Conservation (phyloP, 2,329 filamentous ascomycete genomes). For the Esteya vermicola region DNA sequence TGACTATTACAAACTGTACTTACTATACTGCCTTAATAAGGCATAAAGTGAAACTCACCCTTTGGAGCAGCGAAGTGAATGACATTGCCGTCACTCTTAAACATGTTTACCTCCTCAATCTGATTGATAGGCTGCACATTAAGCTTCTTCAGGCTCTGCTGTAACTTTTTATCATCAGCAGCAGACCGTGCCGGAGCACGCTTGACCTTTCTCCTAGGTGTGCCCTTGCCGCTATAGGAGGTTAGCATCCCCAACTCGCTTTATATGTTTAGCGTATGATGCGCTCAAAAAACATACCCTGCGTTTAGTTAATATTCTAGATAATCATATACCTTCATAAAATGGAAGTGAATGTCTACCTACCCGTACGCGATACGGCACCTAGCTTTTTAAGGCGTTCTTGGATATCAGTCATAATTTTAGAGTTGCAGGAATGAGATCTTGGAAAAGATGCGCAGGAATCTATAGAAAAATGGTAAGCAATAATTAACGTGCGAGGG, state of each 20-base stretch:
- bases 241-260: too few relatives aligned
- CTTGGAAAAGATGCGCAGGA: too few relatives aligned
- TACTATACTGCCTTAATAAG: too few relatives aligned
- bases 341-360: too few relatives aligned
- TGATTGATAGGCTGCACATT: slow-evolving; percentile 99
- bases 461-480: too few relatives aligned
- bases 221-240: slow-evolving; percentile 71
- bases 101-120: slow-evolving; percentile 99
- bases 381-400: slow-evolving; percentile 47
- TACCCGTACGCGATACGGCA: slow-evolving; percentile 50
- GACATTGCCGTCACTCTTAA: slow-evolving; percentile 99
- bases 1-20: neutral
- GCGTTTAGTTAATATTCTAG: slow-evolving; percentile 10
- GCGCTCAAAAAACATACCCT: slow-evolving; percentile 14
- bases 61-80: slow-evolving; percentile 98
- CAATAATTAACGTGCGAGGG: too few relatives aligned
- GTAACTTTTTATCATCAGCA: slow-evolving; percentile 99
- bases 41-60: slow-evolving; percentile 50
- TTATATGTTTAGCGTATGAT: neutral
- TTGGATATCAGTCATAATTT: slow-evolving; percentile 44
- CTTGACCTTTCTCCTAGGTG: slow-evolving; percentile 95
- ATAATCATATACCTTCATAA: neutral
- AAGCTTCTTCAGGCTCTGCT: slow-evolving; percentile 94
- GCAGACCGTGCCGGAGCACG: slow-evolving; percentile 85
- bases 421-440: too few relatives aligned